These are phyloP conservation scores for Dioszegia crocea DNA, from an alignment of 768 basidiomycete genomes.

Conservation along the genomic window DNA sequence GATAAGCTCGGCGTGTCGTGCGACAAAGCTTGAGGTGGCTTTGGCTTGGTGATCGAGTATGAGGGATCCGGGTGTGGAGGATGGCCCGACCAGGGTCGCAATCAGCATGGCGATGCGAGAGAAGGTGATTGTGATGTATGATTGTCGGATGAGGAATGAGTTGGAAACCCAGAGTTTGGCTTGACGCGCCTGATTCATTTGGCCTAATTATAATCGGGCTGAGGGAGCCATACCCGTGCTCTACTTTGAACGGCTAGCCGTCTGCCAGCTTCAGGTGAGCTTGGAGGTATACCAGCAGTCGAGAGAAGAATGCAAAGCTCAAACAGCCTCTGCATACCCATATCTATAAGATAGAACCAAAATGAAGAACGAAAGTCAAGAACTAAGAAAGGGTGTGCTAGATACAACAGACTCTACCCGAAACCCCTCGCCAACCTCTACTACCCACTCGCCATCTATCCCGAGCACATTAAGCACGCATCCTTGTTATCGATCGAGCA, in stretches of 20 bases:
- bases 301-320: neutral
- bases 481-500: conserved; percentile 51
- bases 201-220: no score
- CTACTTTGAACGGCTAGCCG: no score
- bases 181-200: conserved; percentile 8
- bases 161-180: neutral
- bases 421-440: neutral
- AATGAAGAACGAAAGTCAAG: neutral
- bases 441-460: conserved; percentile 14
- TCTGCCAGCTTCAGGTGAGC: neutral
- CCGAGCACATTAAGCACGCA: conserved; percentile 47
- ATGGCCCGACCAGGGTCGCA: neutral
- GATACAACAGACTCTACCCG: conserved; percentile 1
- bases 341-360: neutral
- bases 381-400: neutral
- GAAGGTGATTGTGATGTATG: neutral
- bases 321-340: neutral
- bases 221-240: no score
- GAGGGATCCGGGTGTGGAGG: neutral
- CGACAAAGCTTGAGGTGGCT: neutral
- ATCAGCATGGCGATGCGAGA: neutral
- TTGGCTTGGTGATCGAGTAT: neutral
- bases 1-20: neutral
- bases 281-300: neutral
- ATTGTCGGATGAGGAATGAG: neutral